Percentiles rank a stretch among this genome's conserved stretches.
Evolutionary conservation across 768 basidiomycete species (phyloP).

Genomic region (Wakefieldia striispora): DNA sequence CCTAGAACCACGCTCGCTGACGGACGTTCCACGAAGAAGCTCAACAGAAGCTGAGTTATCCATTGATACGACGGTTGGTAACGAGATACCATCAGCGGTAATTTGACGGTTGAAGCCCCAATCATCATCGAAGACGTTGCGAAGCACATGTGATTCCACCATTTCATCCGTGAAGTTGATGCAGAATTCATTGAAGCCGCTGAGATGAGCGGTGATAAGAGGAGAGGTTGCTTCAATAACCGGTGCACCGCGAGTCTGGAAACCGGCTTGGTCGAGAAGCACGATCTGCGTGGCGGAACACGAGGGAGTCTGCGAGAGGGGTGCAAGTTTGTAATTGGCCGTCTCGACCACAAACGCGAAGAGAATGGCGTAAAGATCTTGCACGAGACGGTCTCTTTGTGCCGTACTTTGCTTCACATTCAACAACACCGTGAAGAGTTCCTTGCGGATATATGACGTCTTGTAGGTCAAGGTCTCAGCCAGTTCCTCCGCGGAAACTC

Average conservation of each 20-base stretch:
- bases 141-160: slow-evolving; percentile 55
- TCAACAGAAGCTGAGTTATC: slow-evolving; percentile 58
- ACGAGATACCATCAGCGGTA: slow-evolving; percentile 49
- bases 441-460: slow-evolving; percentile 57
- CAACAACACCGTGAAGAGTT: slow-evolving; percentile 56
- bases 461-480: slow-evolving; percentile 53
- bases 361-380: slow-evolving; percentile 61
- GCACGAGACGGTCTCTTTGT: slow-evolving; percentile 54
- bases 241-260: slow-evolving; percentile 49
- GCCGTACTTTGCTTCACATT: slow-evolving; percentile 47
- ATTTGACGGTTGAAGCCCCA: slow-evolving; percentile 45
- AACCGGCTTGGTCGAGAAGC: slow-evolving; percentile 56
- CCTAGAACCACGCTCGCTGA: slow-evolving; percentile 43
- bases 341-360: slow-evolving; percentile 65
- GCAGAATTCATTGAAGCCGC: slow-evolving; percentile 60
- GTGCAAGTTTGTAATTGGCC: slow-evolving; percentile 55
- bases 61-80: slow-evolving; percentile 48
- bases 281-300: slow-evolving; percentile 47
- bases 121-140: slow-evolving; percentile 50
- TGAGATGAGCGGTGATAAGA: slow-evolving; percentile 53
- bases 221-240: slow-evolving; percentile 43
- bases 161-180: slow-evolving; percentile 61
- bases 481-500: slow-evolving; percentile 53
- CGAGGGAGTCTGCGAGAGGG: slow-evolving; percentile 39
- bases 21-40: slow-evolving; percentile 52